These are phyloP conservation scores for Schizonepeta tenuifolia DNA, from an alignment of 257 asterid species.

Conservation along the genomic window DNA sequence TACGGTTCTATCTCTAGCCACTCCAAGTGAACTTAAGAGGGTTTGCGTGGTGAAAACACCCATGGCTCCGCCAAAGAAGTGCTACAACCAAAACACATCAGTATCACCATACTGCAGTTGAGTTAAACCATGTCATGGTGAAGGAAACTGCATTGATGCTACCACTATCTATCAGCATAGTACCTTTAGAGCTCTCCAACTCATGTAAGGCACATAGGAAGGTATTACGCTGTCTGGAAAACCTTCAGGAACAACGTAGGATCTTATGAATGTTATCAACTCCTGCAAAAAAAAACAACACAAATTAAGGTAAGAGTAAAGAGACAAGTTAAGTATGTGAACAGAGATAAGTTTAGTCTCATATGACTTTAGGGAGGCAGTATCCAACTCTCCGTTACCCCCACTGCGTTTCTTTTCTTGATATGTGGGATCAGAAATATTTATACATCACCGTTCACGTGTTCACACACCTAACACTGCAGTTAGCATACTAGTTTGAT, in stretches of 20 bases:
- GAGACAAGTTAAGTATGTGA: constrained; percentile 12
- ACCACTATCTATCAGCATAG: constrained; percentile 11
- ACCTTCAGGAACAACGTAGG: constrained; percentile 97
- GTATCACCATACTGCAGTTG: background rate
- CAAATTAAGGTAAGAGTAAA: background rate
- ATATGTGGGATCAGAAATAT: background rate
- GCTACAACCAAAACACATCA: constrained; percentile 52
- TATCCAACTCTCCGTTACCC: background rate
- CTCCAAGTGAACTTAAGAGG: constrained; percentile 85
- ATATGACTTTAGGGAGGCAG: background rate
- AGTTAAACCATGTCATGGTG: background rate
- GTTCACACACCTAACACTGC: constrained; percentile 15
- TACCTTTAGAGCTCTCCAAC: constrained; percentile 99
- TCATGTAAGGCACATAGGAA: constrained; percentile 98
- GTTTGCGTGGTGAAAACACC: constrained; percentile 97
- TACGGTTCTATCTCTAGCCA: constrained; percentile 58
- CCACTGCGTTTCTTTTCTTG: background rate
- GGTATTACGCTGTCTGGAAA: constrained; percentile 91
- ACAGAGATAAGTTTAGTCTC: background rate
- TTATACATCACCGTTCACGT: no score
- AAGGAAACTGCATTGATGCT: constrained; percentile 14
- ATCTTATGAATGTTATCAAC: constrained; percentile 69
- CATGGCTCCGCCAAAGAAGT: constrained; percentile 99
- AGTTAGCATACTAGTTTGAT: no score
- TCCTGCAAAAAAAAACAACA: constrained; percentile 56